Percentiles rank a stretch among this genome's conserved stretches.
Evolutionary conservation across 352 stramenopile genomes (phyloP).

Genomic region (Globisporangium paroecandrum): DNA sequence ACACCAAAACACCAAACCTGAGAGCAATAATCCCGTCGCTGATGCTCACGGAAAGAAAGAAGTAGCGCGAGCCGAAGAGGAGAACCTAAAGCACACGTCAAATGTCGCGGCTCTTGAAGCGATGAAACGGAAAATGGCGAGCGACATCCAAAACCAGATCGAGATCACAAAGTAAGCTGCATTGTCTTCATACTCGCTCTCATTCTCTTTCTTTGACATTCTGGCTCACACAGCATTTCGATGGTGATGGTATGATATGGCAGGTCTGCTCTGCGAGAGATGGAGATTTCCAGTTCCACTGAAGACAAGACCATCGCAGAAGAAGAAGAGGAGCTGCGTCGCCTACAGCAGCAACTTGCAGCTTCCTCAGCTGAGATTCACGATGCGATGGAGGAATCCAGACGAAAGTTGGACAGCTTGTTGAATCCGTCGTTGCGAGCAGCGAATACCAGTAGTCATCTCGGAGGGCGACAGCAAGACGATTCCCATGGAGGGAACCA

Average conservation of each 20-base stretch:
- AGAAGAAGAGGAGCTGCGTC: conserved; percentile 21
- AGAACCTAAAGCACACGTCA: conserved; percentile 2
- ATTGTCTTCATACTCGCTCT: neutral
- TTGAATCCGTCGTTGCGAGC: no score
- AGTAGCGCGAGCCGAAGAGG: neutral
- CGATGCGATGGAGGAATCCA: conserved; percentile 24
- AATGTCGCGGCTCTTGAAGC: conserved; percentile 35
- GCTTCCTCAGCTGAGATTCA: conserved; percentile 19
- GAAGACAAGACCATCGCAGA: conserved; percentile 17
- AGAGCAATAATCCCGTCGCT: neutral
- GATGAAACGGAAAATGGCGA: conserved; percentile 36
- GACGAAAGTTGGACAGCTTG: conserved; percentile 1
- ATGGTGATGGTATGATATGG: no score
- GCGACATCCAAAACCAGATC: conserved; percentile 45
- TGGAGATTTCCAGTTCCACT: conserved; percentile 26
- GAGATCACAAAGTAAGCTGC: conserved; percentile 42
- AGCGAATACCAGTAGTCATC: no score
- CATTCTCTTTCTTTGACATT: neutral
- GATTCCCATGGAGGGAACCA: no score
- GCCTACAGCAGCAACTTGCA: conserved; percentile 23
- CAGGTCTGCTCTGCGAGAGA: conserved; percentile 37
- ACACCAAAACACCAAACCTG: neutral
- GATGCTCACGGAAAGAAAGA: neutral
- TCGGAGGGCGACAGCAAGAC: no score
- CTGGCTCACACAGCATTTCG: neutral